Evolutionary conservation across 352 stramenopile genomes (phyloP).

Genomic region (Phytophthora aleatoria): DNA sequence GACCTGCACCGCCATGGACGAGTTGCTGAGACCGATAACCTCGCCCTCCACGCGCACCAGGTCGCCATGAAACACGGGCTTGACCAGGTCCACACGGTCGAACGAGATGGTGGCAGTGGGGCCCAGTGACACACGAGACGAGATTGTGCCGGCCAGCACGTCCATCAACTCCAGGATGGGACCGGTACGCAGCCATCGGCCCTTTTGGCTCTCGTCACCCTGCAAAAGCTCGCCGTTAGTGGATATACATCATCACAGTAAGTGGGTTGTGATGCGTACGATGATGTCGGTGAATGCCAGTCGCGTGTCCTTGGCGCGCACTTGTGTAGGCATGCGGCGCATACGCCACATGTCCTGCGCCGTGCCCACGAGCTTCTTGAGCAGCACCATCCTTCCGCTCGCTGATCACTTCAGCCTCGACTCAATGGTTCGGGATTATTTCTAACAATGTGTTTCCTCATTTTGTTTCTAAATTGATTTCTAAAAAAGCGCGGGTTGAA

Average conservation of each 20-base stretch:
- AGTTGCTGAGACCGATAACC: conserved; percentile 53
- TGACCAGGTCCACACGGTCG: conserved; percentile 58
- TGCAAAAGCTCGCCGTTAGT: conserved; percentile 11
- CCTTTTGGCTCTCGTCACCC: conserved; percentile 57
- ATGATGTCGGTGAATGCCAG: conserved; percentile 65
- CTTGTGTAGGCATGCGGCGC: conserved; percentile 45
- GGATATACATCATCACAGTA: not conserved
- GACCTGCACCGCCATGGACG: conserved; percentile 60
- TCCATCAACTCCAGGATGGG: conserved; percentile 66
- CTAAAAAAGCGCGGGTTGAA: conserved; percentile 1
- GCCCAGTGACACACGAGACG: conserved; percentile 40
- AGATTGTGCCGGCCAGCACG: conserved; percentile 50
- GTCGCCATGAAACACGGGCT: conserved; percentile 60
- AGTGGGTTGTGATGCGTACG: conserved; percentile 23
- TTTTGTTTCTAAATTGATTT: conserved; percentile 7
- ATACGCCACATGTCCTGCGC: conserved; percentile 50
- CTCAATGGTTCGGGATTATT: not conserved
- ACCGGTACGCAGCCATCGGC: conserved; percentile 47
- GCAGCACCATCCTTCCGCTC: conserved; percentile 25
- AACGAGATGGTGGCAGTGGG: conserved; percentile 58
- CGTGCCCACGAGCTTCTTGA: conserved; percentile 52
- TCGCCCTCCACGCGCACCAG: conserved; percentile 59
- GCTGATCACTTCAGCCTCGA: not conserved
- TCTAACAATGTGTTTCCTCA: not conserved
- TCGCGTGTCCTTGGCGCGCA: conserved; percentile 57